phyloP scores from a whole-genome alignment of 2,329 filamentous ascomycete species.

The Phyllosticta citriasiana region DNA sequence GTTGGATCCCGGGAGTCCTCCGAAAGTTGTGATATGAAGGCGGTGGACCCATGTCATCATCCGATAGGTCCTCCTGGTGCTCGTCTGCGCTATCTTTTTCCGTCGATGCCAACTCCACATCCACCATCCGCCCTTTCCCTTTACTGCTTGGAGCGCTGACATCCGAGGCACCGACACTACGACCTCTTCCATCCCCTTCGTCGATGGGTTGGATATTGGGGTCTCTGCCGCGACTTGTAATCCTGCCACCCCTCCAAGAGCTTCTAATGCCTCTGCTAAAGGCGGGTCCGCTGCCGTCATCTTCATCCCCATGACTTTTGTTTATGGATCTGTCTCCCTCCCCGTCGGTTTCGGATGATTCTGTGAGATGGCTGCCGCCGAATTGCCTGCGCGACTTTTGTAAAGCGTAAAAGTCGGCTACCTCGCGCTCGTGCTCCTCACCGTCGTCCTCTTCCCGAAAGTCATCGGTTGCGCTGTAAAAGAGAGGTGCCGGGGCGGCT shows the following conservation, averaged over 20 bases:
- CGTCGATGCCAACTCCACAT: constrained; percentile 70
- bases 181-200: constrained; percentile 29
- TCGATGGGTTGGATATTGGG: constrained; percentile 23
- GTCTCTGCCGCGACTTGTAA: constrained; percentile 26
- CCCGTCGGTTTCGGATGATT: constrained; percentile 75
- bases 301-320: constrained; percentile 29
- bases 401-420: constrained; percentile 87
- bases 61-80: constrained; percentile 32
- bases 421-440: constrained; percentile 78
- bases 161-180: constrained; percentile 30
- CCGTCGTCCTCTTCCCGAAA: constrained; percentile 91
- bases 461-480: constrained; percentile 83
- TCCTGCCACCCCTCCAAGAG: constrained; percentile 45
- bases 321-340: constrained; percentile 44
- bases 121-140: constrained; percentile 63
- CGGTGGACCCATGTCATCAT: constrained; percentile 34
- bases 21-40: constrained; percentile 50
- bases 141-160: constrained; percentile 38
- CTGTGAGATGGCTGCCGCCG: constrained; percentile 69
- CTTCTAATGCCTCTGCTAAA: constrained; percentile 44
- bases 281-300: constrained; percentile 22
- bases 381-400: constrained; percentile 85
- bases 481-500: constrained; percentile 77
- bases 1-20: constrained; percentile 31
- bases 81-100: constrained; percentile 33